Base-by-base conservation (phyloP, 2,329 filamentous ascomycete species). In the Scedosporium dehoogii region DNA sequence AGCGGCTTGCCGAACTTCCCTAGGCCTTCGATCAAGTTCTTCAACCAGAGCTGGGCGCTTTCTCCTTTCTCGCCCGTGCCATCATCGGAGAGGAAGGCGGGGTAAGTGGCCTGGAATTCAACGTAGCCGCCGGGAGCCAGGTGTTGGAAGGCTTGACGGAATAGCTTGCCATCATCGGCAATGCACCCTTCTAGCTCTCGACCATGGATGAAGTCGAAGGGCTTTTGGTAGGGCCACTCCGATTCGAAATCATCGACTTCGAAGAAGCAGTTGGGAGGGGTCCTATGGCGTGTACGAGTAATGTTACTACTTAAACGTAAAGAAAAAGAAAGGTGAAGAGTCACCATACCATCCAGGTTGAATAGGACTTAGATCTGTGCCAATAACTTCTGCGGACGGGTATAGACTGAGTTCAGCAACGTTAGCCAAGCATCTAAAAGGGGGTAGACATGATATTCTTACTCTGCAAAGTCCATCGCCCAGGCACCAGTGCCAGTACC, bases 191-290 rank as follows among this genome's bases (percentile, higher is more conserved):
- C 18, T 3, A 58, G 18, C 18, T 27, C 18, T 18, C 55, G 55
- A 18, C 18, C 55, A 27, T 58, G 55, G 55, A 58, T 58, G 27
- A 58, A 58, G 55, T 58, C 55, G 55, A 58, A 58, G 3, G 55
- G 27, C 23, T 21, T n/a, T 18, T 14, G 23, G 55, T 23, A 76
- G 66, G 76, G 73, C 75, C 76, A 78, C 23, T 70, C 67, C 14
- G 80, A 76, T 68, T 85, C 83, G 38, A 82, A 81, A 68, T 89
- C 85, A 68, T 89, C 86, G 44, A 89, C 80, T 62, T 86, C 78
- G 66, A 89, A 89, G 63, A 81, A 78, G 64, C 85, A 82, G 67
- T 88, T 89, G 41, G 78, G 75, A 1, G 85, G 84, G 4, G 33
- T 38, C 33, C 33, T 38, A 14, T 38, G 1, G 33, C 33, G 33